Evolutionary conservation across 2,329 filamentous ascomycete species (phyloP), one percentile per base, ranked within the genome.

Genomic region (Simplicillium aogashimaense): DNA sequence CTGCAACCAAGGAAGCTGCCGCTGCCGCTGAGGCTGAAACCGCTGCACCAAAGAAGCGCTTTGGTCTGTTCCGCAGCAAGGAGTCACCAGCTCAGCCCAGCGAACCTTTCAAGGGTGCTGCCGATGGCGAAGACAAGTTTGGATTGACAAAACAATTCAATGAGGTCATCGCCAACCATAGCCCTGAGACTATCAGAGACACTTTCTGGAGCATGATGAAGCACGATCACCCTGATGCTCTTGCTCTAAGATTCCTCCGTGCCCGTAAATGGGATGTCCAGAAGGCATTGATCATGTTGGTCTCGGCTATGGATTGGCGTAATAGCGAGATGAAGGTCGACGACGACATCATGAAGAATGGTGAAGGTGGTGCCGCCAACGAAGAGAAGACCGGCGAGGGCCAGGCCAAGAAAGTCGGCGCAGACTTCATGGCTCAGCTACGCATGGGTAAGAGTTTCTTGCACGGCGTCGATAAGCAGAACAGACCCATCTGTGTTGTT

Each of bases 261-360:
- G 88, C 88, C n/a, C 74, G 88, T 35, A 94, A 94, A 63, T 98
- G 92, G 92, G 87, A 98, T 55, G 80, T 95, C 14, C 83, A 95
- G 38, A 88, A 87, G 57, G 92, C 92, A 4, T 71, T 97, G 18
- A 75, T 95, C 49, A 98, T 98, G 92, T 67, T 95, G 59, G 75
- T 98, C 34, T 87, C 87, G 3, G 95, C 92, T 1, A 86, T 97
- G 76, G 83, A 86, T 58, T 98, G 92, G 92, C 79, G 92, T 48
- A 66, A 79, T 42, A 70, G 74, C 30, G 86, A 94, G 44, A 83
- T 92, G 72, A 79, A 86, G 51, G 86, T 97, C 15, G 92, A 98
- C 55, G 81, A 86, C 43, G 86, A 94, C 50, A 82, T 98, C 51
- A 85, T 94, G 74, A 65, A 65, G 46, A 76, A 78, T 30, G 88